Conservation (phyloP, 345 rosid genomes). For the Noccaea bulbosa region DNA sequence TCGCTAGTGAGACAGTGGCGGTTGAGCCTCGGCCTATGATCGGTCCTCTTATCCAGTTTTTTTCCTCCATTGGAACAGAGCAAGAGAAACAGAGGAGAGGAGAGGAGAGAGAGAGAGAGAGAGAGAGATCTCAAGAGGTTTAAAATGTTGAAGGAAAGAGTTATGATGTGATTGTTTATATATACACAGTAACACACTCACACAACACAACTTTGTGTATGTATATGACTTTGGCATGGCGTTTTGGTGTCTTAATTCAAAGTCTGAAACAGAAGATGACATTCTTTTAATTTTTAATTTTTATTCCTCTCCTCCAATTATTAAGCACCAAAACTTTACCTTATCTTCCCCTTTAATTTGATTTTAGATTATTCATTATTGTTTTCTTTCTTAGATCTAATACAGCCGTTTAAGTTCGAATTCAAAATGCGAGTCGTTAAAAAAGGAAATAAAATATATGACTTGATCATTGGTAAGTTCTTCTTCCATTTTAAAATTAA, state of each 20-base stretch:
- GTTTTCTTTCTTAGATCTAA: conserved; percentile 37
- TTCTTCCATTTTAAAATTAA: conserved; percentile 17
- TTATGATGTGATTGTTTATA: conserved; percentile 38
- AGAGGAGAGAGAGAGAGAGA: conserved; percentile 5
- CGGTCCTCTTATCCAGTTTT: conserved; percentile 80
- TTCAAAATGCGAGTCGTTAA: conserved; percentile 36
- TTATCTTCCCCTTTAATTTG: conserved; percentile 43
- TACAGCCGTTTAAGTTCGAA: conserved; percentile 45
- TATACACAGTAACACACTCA: conserved; percentile 21
- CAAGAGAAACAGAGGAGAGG: conserved; percentile 28
- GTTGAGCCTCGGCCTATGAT: conserved; percentile 84
- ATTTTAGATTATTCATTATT: conserved; percentile 34
- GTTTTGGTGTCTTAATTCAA: conserved; percentile 45
- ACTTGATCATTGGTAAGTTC: conserved; percentile 33
- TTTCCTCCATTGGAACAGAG: conserved; percentile 44
- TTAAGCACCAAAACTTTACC: conserved; percentile 46
- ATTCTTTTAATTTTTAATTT: conserved; percentile 23
- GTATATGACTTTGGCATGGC: conserved; percentile 43
- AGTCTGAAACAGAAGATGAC: conserved; percentile 35
- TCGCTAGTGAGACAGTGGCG: conserved; percentile 77
- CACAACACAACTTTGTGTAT: conserved; percentile 19
- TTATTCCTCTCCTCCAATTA: conserved; percentile 39
- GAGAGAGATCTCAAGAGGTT: conserved; percentile 33
- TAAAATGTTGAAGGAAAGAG: conserved; percentile 32
- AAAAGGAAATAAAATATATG: conserved; percentile 1